phyloP scores from a whole-genome alignment of 345 rosid genomes.

The Pistacia integerrima region DNA sequence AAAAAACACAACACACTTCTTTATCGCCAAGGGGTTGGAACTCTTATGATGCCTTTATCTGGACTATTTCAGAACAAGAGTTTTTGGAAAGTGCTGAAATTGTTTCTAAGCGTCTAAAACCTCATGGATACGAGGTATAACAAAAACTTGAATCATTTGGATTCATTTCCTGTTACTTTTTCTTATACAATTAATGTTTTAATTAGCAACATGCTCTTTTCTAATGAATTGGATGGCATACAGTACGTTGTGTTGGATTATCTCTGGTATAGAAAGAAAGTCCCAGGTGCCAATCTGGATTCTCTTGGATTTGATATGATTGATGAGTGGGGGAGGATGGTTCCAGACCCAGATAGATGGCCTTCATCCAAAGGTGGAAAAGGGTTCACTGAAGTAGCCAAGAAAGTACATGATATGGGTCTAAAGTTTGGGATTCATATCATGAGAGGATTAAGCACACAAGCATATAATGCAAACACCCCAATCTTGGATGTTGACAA shows the following conservation, averaged over 20 bases:
- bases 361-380: slow-evolving; percentile 77
- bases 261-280: slow-evolving; percentile 87
- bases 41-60: slow-evolving; percentile 85
- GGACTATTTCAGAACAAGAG: slow-evolving; percentile 80
- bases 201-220: neutral
- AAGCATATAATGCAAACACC: slow-evolving; percentile 76
- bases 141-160: neutral
- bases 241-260: slow-evolving; percentile 92
- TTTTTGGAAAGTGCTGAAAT: slow-evolving; percentile 67
- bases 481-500: slow-evolving; percentile 58
- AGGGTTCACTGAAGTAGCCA: slow-evolving; percentile 72
- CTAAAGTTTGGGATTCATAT: slow-evolving; percentile 90
- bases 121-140: slow-evolving; percentile 75
- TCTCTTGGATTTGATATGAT: slow-evolving; percentile 84
- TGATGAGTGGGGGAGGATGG: slow-evolving; percentile 86
- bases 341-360: slow-evolving; percentile 86
- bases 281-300: slow-evolving; percentile 62
- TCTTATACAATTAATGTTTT: neutral
- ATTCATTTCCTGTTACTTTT: neutral
- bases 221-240: neutral
- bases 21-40: slow-evolving; percentile 97
- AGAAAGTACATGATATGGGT: slow-evolving; percentile 74
- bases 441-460: slow-evolving; percentile 88
- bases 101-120: slow-evolving; percentile 54
- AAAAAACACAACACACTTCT: slow-evolving; percentile 42